Base-by-base conservation (phyloP, 2,329 filamentous ascomycete species). In the Grosmannia huntii region DNA sequence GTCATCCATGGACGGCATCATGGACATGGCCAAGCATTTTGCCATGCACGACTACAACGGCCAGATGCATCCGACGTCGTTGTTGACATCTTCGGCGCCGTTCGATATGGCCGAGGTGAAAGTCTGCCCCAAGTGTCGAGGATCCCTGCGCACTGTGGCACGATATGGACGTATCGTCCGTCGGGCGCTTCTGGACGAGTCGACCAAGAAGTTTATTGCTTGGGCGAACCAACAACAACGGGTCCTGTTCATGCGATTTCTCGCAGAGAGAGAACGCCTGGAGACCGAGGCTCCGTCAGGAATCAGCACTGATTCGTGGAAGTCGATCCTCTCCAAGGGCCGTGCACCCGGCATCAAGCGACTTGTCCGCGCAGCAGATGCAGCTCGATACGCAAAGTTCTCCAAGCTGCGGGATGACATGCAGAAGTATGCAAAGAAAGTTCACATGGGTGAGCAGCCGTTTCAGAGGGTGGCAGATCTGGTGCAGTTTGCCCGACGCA, bases 161-260 rank as follows among this genome's bases (percentile, higher is more conserved):
- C 73, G 84, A 5, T 88, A 88, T 64, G 80, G 81, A n/a, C 76
- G 83, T 14, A 76, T 87, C 3, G 74, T 86, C 36, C 76, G 81
- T 36, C 75, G 79, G 5, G 81, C 78, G 1, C 70, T 83, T 9
- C 72, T 88, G 0, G 83, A 87, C 57, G 79, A 86, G 65, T 73
- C 78, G 0, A 82, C 81, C 0, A 85, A 85, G 68, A 84, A 81
- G 62, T 84, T 87, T 64, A 76, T 84, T 16, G 64, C 60, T 11
- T 63, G 60, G 5, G 64, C 70, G 19, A 77, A 73, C 59, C 61
- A 72, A 0, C 65, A 70, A 2, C 68, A 83, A 5, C 71, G 71
- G 1, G 61, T 69, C 11, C 59, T 66, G 4, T 52, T 58, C 31
- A 23, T 53, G 2, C 60, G 63, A 21, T 63, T 77, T 12, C 54